These are phyloP conservation scores for Chaetomiaceae sp. DNA, from an alignment of 2,329 filamentous ascomycete species.

Conservation along the genomic window DNA sequence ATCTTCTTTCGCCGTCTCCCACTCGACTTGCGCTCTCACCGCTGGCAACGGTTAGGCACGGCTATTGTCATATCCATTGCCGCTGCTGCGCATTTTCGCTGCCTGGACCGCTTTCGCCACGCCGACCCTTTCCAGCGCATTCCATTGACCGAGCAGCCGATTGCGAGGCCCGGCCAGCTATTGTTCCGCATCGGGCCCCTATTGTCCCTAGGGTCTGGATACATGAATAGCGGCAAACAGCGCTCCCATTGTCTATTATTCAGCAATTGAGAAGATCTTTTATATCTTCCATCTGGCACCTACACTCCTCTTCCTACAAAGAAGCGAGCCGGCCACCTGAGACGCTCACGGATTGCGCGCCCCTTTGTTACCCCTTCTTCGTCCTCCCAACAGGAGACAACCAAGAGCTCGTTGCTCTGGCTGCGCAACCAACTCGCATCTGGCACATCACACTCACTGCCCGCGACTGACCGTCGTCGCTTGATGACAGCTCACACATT, in stretches of 20 bases:
- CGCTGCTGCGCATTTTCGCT: background rate
- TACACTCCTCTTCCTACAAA: slow-evolving; percentile 1
- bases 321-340: background rate
- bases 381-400: background rate
- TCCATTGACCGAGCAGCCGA: slow-evolving; percentile 19
- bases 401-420: background rate
- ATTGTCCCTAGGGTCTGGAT: slow-evolving; percentile 5
- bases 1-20: slow-evolving; percentile 11
- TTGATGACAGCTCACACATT: slow-evolving; percentile 20
- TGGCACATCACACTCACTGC: background rate
- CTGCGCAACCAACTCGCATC: background rate
- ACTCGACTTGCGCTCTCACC: background rate
- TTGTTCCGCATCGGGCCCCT: slow-evolving; percentile 8
- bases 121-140: slow-evolving; percentile 19
- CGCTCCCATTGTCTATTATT: slow-evolving; percentile 19
- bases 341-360: slow-evolving; percentile 5
- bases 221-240: slow-evolving; percentile 12
- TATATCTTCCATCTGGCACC: background rate
- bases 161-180: slow-evolving; percentile 9
- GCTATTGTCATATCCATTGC: slow-evolving; percentile 8
- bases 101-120: slow-evolving; percentile 18
- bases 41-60: background rate
- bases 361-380: background rate
- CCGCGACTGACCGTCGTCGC: background rate
- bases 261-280: slow-evolving; percentile 16